Conservation (phyloP, 139 green algal species). For the Spirogloea muscicola region DNA sequence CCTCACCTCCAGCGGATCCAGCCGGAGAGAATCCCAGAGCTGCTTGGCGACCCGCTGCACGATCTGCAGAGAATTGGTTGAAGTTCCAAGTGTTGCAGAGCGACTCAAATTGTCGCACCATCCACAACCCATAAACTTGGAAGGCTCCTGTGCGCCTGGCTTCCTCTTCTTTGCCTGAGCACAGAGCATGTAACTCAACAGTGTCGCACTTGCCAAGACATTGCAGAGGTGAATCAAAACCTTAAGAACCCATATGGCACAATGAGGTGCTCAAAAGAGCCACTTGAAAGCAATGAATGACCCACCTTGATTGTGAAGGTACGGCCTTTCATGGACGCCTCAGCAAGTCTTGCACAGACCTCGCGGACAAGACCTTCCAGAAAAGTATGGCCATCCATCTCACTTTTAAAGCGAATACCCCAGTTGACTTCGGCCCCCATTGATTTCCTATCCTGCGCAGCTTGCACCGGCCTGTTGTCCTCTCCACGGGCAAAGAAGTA, state of each 20-base stretch:
- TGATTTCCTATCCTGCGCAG: conserved; percentile 18
- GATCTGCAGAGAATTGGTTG: conserved; percentile 18
- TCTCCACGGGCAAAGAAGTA: conserved; percentile 58
- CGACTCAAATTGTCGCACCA: conserved; percentile 76
- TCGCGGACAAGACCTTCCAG: conserved; percentile 54
- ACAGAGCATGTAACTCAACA: too few relatives aligned
- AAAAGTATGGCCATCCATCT: conserved; percentile 62
- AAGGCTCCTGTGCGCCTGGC: conserved; percentile 63
- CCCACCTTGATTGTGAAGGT: conserved; percentile 77
- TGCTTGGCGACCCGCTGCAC: background rate
- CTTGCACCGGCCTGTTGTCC: conserved; percentile 50
- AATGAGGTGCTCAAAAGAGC: too few relatives aligned
- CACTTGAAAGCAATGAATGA: too few relatives aligned
- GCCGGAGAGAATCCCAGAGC: conserved; percentile 7
- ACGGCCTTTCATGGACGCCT: conserved; percentile 54
- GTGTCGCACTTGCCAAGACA: too few relatives aligned
- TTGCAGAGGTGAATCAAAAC: too few relatives aligned
- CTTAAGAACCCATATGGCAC: too few relatives aligned
- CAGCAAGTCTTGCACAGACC: conserved; percentile 36
- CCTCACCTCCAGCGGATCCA: conserved; percentile 23
- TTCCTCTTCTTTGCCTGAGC: conserved; percentile 67
- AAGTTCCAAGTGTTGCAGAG: conserved; percentile 44
- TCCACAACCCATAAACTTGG: conserved; percentile 89
- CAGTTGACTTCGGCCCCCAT: conserved; percentile 92
- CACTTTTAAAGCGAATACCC: conserved; percentile 73